phyloP scores from a whole-genome alignment of 805 yeast species.

The Teunomyces funiuensis region DNA sequence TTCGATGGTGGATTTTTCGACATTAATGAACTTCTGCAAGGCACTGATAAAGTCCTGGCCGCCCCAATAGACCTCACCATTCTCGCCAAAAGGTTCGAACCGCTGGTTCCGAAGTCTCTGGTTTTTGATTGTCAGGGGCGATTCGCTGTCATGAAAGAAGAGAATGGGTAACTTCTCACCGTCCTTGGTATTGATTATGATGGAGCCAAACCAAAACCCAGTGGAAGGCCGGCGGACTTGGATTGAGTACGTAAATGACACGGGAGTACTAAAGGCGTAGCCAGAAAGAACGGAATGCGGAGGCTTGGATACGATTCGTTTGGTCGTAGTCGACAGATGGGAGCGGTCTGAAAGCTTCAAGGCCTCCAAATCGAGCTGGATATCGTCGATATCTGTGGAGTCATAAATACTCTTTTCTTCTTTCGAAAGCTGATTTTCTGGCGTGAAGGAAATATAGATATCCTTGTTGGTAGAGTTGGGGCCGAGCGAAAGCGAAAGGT shows the following conservation, averaged over 20 bases:
- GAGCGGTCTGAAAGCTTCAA: slow-evolving; percentile 10
- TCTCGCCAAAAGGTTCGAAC: slow-evolving; percentile 71
- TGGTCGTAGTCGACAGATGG: neutral
- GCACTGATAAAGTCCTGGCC: slow-evolving; percentile 72
- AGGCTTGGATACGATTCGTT: slow-evolving; percentile 49
- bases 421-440: slow-evolving; percentile 49
- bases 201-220: slow-evolving; percentile 92
- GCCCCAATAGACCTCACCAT: slow-evolving; percentile 77
- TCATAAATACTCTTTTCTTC: slow-evolving; percentile 49
- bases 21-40: slow-evolving; percentile 53
- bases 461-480: slow-evolving; percentile 51
- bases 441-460: slow-evolving; percentile 64
- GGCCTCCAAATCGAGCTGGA: slow-evolving; percentile 19
- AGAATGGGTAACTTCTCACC: slow-evolving; percentile 75
- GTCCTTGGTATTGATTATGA: slow-evolving; percentile 67
- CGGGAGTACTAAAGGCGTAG: slow-evolving; percentile 66
- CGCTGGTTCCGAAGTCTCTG: slow-evolving; percentile 58
- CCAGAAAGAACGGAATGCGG: slow-evolving; percentile 51
- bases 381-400: slow-evolving; percentile 48
- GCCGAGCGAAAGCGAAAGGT: slow-evolving; percentile 62
- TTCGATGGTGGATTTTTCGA: slow-evolving; percentile 71
- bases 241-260: slow-evolving; percentile 67
- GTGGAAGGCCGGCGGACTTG: slow-evolving; percentile 81
- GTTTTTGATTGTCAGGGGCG: slow-evolving; percentile 67
- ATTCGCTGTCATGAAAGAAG: slow-evolving; percentile 90